Percentiles rank a stretch among this genome's conserved stretches.
phyloP scores from a whole-genome alignment of 2,329 filamentous ascomycete genomes.

The Dactylellina parvicollis region DNA sequence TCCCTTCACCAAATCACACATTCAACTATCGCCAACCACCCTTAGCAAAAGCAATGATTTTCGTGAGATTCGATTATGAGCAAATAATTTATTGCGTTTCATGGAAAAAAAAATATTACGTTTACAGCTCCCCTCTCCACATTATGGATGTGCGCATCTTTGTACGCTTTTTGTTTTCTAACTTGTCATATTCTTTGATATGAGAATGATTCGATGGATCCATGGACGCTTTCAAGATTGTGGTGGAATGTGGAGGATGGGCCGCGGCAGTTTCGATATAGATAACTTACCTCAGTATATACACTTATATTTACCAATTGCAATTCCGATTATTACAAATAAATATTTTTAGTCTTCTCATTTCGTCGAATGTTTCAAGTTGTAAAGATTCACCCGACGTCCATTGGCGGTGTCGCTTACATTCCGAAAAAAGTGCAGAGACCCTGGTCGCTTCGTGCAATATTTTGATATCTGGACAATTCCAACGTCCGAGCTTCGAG shows the following conservation, averaged over 20 bases:
- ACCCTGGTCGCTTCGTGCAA: slow-evolving; percentile 1
- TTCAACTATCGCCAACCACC: slow-evolving; percentile 24
- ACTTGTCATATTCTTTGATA: slow-evolving; percentile 1
- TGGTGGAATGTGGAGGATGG: slow-evolving; percentile 15
- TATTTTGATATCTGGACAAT: not conserved
- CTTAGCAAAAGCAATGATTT: slow-evolving; percentile 31
- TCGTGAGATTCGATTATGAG: slow-evolving; percentile 17
- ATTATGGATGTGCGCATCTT: not conserved
- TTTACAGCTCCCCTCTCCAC: slow-evolving; percentile 16
- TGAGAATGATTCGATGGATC: slow-evolving; percentile 25
- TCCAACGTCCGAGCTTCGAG: not conserved
- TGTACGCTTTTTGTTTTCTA: not conserved
- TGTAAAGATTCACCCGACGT: not conserved
- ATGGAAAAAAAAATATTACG: slow-evolving; percentile 16
- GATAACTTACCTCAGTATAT: slow-evolving; percentile 7
- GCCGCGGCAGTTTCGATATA: slow-evolving; percentile 10
- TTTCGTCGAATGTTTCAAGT: not conserved
- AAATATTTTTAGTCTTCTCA: not conserved
- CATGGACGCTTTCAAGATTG: no score
- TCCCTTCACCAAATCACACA: not conserved
- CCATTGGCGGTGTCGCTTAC: not conserved
- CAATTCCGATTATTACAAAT: not conserved
- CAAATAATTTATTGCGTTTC: slow-evolving; percentile 33
- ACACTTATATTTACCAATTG: slow-evolving; percentile 4
- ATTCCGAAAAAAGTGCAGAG: not conserved